Evolutionary conservation across 2,329 filamentous ascomycete genomes (phyloP), one percentile per base, ranked within the genome.

Genomic region (Metarhizium humberi): DNA sequence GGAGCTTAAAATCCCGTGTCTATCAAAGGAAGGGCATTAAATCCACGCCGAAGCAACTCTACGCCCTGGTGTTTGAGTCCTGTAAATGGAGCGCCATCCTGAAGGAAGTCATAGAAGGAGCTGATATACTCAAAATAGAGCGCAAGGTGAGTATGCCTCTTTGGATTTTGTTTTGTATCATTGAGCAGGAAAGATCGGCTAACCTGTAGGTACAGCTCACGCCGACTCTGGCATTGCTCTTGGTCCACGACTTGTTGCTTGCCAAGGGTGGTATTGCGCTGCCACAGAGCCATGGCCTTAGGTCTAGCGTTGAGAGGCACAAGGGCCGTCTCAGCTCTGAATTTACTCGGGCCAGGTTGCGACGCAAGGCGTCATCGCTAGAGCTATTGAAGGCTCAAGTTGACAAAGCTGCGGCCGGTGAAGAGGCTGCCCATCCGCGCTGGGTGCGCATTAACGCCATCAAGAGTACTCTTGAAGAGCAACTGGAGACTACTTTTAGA

Each of bases 381-480:
- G 84, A 88, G 3, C 80, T 79, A 0, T 76, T 96, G 54, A 79
- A 78, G 47, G 74, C 76, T 30, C 74, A 81, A 56, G 72, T 90
- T 53, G 77, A 83, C 56, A 66, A 71, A 48, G 68, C 73, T 36
- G 75, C 77, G 20, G 73, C 73, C 7, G 73, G 78, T 6, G 73
- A 77, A 30, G 74, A 80, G 58, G 72, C 78, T 38, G 73, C 74
- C 45, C 88, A 92, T 66, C 92, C 91, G n/a, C 84, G 94, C 54
- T 99, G 94, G 94, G 83, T 96, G 45, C 84, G 94, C 2, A 78
- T 97, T 59, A 99, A 97, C 66, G 84, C 85, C 0, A 72, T 96
- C 13, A 86, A 84, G 62, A 86, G 85, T 11, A 86, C 79, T 0
- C 67, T 95, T 5, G 78, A 86, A 18, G 78, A 84, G 4, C 87